These are phyloP conservation scores for Beauveria varroae DNA, from an alignment of 2,329 filamentous ascomycete genomes.

Conservation along the genomic window DNA sequence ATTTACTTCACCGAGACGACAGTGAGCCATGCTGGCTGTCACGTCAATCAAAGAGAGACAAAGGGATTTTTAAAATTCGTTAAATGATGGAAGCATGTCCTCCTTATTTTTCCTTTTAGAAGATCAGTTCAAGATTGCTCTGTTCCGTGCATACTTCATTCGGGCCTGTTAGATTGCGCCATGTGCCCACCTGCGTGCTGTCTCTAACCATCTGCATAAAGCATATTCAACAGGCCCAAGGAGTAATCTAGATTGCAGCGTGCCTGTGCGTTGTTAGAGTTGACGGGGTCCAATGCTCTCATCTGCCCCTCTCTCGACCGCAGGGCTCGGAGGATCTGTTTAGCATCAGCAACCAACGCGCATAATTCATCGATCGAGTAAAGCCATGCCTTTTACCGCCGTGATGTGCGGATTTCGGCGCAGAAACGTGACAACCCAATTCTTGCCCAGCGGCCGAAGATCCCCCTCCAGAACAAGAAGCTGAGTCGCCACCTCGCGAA, in stretches of 20 bases:
- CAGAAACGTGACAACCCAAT: constrained; percentile 11
- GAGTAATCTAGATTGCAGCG: no score
- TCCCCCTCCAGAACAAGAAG: constrained; percentile 9
- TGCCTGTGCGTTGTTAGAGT: neutral
- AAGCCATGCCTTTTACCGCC: neutral
- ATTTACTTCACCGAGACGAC: no score
- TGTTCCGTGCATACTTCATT: no score
- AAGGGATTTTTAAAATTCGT: no score
- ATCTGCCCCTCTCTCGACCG: neutral
- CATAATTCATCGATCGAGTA: neutral
- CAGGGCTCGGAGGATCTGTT: neutral
- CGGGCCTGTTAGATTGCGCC: neutral
- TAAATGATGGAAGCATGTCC: no score
- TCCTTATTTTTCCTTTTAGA: no score
- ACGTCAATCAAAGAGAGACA: no score
- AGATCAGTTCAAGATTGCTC: no score
- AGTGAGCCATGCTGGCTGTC: neutral
- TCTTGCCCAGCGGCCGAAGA: constrained; percentile 5
- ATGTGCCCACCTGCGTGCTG: neutral
- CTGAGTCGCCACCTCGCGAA: neutral
- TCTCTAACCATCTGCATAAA: no score
- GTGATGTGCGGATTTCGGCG: constrained; percentile 1
- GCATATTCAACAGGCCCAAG: no score
- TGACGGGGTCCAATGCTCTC: neutral
- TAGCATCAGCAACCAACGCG: neutral